A percentile compares a stretch with the other conserved stretches of the same genome.
phyloP scores from a whole-genome alignment of 306 rosid genomes.

The Inga oerstediana region DNA sequence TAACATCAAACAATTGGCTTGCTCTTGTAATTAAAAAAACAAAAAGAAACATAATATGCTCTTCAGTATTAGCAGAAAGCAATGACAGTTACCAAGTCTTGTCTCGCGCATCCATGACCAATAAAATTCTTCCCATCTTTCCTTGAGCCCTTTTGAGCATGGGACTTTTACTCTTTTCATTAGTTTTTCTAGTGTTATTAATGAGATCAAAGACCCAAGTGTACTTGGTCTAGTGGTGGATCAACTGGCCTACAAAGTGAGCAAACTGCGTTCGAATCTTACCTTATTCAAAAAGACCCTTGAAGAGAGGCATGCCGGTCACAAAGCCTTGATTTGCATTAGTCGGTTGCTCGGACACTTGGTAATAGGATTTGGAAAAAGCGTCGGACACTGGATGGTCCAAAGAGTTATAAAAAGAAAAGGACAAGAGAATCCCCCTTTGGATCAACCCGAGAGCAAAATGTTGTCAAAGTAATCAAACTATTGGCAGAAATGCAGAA shows the following conservation, averaged over 20 bases:
- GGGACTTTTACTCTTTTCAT: not conserved
- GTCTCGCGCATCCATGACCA: constrained; percentile 12
- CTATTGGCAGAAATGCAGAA: not conserved
- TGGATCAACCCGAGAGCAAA: not conserved
- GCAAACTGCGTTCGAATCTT: too few species aligned
- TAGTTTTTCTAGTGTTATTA: not conserved
- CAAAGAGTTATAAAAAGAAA: too few species aligned
- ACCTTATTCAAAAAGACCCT: too few species aligned
- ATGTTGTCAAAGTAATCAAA: not conserved
- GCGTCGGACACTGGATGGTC: too few species aligned
- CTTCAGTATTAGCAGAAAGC: not conserved
- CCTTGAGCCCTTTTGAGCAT: constrained; percentile 11
- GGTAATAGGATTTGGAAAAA: too few species aligned
- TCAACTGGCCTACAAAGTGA: too few species aligned
- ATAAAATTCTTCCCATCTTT: not conserved
- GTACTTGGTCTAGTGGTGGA: too few species aligned
- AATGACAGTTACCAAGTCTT: not conserved
- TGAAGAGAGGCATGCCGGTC: too few species aligned
- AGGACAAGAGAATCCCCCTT: not conserved
- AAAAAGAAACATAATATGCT: not conserved
- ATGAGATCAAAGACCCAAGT: not conserved
- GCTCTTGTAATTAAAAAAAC: not conserved
- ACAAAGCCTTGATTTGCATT: too few species aligned
- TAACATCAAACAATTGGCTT: not conserved
- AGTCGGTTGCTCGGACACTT: too few species aligned